Conservation (phyloP, 164 flowering plant species). For the Berberis vulgaris region DNA sequence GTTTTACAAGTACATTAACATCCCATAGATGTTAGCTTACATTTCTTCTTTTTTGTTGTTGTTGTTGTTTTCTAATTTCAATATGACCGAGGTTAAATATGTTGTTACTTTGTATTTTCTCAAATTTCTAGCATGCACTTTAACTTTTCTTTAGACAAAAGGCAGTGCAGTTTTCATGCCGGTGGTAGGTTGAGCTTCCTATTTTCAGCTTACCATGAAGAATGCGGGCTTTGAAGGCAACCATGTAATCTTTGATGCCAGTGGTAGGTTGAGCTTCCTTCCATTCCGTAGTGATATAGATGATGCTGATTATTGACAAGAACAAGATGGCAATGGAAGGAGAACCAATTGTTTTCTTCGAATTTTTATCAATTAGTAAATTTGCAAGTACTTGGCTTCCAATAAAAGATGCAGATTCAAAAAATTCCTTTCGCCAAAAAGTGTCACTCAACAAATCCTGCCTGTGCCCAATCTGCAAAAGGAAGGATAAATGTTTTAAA, state of each 20-base stretch:
- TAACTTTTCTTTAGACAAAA: too few relatives aligned
- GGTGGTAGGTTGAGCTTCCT: too few relatives aligned
- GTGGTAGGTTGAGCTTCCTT: slow-evolving; percentile 25
- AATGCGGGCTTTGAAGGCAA: slow-evolving; percentile 31
- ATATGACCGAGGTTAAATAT: too few relatives aligned
- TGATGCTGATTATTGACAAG: slow-evolving; percentile 39
- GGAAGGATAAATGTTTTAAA: slow-evolving; percentile 1
- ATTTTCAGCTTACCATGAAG: slow-evolving; percentile 40
- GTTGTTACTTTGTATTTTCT: too few relatives aligned
- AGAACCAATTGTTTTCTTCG: slow-evolving; percentile 27
- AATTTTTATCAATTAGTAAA: slow-evolving; percentile 37
- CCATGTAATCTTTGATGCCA: slow-evolving; percentile 32
- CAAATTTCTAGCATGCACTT: too few relatives aligned
- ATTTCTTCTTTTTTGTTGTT: too few relatives aligned
- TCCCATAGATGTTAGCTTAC: too few relatives aligned
- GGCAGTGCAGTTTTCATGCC: too few relatives aligned
- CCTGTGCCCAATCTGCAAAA: slow-evolving; percentile 64
- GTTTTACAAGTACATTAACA: too few relatives aligned
- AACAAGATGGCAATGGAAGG: slow-evolving; percentile 34
- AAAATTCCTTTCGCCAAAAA: slow-evolving; percentile 81
- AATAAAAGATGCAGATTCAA: slow-evolving; percentile 62
- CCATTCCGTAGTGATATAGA: slow-evolving; percentile 38
- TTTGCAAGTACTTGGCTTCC: slow-evolving; percentile 80
- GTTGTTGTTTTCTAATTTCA: too few relatives aligned
- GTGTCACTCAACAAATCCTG: slow-evolving; percentile 62